phyloP scores from a whole-genome alignment of 164 flowering plant species.

The Piper betle region DNA sequence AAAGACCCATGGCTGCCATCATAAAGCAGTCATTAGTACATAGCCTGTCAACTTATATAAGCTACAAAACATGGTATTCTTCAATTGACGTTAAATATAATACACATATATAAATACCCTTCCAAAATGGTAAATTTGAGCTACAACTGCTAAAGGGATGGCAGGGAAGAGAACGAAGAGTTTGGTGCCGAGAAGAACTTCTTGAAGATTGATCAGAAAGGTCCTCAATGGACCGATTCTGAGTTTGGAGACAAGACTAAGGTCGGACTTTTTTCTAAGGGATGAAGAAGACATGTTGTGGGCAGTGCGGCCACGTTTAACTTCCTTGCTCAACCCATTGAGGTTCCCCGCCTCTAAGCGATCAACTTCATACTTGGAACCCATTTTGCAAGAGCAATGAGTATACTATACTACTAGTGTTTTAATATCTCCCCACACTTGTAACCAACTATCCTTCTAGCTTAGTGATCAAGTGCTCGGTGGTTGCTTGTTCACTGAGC shows the following conservation, averaged over 20 bases:
- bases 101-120: conserved; percentile 12
- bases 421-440: too few species aligned
- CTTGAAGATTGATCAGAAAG: conserved; percentile 27
- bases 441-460: too few species aligned
- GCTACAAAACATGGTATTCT: too few species aligned
- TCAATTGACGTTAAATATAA: too few species aligned
- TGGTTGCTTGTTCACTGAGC: too few species aligned
- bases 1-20: conserved; percentile 74
- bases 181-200: conserved; percentile 50
- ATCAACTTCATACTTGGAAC: conserved; percentile 5
- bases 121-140: conserved; percentile 24
- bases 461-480: too few species aligned
- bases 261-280: conserved; percentile 31
- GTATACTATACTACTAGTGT: too few species aligned
- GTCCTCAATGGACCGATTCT: conserved; percentile 18
- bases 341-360: conserved; percentile 8
- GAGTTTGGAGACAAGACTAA: conserved; percentile 14
- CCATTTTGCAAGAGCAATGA: neutral
- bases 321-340: conserved; percentile 12
- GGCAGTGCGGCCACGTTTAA: conserved; percentile 11
- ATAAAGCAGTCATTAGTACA: neutral
- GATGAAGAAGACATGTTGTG: conserved; percentile 31
- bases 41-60: too few species aligned
- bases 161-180: conserved; percentile 45
- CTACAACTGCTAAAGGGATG: conserved; percentile 36